Evolutionary conservation across 129 eudicot genomes (phyloP), one percentile per base, ranked within the genome.

Genomic region (carrot (Daucus carota)): DNA sequence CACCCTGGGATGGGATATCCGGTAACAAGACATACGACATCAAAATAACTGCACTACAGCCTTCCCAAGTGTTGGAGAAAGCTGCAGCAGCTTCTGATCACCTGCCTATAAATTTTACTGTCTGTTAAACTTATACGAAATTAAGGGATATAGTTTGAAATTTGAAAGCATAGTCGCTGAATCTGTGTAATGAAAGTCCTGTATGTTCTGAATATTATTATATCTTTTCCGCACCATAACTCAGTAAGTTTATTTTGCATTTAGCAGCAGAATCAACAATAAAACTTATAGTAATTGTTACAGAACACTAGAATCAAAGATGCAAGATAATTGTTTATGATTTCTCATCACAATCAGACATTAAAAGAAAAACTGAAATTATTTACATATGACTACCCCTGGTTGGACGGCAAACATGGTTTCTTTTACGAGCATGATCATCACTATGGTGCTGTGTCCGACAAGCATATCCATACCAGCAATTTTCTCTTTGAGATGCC

Each of bases 391-490:
- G 46, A 71, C 54, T 71, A 79, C 98, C 93, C 88, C 95, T 84
- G 14, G 97, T 87, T 17, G 98, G 97, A 62, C 93, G 92, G 78
- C 98, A 93, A 16, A 93, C 98, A 20, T 93, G 98, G 80, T 93
- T 93, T 78, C 96, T 81, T 82, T 84, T 93, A 41, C 91, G 93
- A 76, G 98, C 97, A 78, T 93, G 98, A 42, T 93, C 91, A 66
- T 80, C 88, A 17, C 80, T 93, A 66, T 87, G 97, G 62, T 87
- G 91, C 81, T 93, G 97, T 13, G 98, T 90, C 65, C 98, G 81
- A 77, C 98, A 93, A 3, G 85, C 87, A 57, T 90, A 90, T 14
- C 98, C 98, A 32, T 90, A 93, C 98, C 98, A 93, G 81, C 98
- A 93, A 75, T 93, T 81, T 73, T 87, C 91, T 80, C 98, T 80